Evolutionary conservation across 2,329 filamentous ascomycete genomes (phyloP).

Genomic region (Alternaria panax): DNA sequence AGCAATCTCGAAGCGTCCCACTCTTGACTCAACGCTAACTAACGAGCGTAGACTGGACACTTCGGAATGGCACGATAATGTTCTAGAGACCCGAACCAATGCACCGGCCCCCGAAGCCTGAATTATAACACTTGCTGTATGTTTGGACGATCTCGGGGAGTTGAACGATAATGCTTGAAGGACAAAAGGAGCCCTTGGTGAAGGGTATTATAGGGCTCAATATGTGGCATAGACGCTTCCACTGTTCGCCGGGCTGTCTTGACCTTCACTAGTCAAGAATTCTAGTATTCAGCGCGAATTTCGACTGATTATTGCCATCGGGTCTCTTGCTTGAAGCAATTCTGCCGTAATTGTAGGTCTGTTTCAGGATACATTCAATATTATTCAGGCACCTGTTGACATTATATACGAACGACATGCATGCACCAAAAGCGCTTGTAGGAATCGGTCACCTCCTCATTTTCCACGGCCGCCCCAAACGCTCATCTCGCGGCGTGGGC

Average conservation of each 20-base stretch:
- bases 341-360: neutral
- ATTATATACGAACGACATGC: no score
- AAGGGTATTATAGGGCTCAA: neutral
- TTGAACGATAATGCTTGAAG: neutral
- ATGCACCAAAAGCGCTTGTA: no score
- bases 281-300: neutral
- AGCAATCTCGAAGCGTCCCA: neutral
- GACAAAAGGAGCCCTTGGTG: no score
- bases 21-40: neutral
- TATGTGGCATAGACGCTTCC: neutral
- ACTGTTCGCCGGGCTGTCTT: neutral
- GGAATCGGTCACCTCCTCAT: no score
- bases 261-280: no score
- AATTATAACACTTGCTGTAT: neutral
- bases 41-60: neutral
- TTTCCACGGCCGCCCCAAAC: no score
- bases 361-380: neutral
- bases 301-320: neutral
- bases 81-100: neutral
- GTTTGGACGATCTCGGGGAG: neutral
- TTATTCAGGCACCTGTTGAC: no score
- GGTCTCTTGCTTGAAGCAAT: neutral
- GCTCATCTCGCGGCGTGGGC: no score
- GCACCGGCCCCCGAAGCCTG: neutral
- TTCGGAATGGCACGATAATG: neutral